Percentiles rank a stretch among this genome's conserved stretches.
phyloP scores from a whole-genome alignment of 495 filamentous ascomycete genomes.

The Lasiosphaeriaceae sp. region DNA sequence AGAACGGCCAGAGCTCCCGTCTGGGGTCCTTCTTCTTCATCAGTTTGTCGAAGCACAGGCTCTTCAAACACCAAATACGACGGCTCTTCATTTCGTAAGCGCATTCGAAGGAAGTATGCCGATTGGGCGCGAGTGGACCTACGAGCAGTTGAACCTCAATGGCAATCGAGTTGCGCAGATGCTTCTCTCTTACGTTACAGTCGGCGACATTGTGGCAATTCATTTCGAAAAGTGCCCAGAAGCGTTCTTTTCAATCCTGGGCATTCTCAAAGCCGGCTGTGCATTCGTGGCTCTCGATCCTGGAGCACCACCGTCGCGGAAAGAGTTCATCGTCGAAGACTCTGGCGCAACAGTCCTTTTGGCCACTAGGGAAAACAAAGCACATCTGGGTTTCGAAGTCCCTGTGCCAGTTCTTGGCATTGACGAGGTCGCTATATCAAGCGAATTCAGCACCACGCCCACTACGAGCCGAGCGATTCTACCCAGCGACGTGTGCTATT shows the following conservation, averaged over 20 bases:
- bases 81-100: constrained; percentile 60
- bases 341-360: constrained; percentile 53
- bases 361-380: constrained; percentile 27
- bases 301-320: constrained; percentile 55
- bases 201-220: constrained; percentile 61
- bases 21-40: constrained; percentile 51
- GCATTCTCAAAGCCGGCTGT: constrained; percentile 77
- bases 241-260: constrained; percentile 73
- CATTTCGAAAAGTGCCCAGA: constrained; percentile 80
- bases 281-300: constrained; percentile 75
- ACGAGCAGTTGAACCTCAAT: constrained; percentile 54
- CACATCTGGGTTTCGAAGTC: constrained; percentile 25
- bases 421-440: constrained; percentile 27
- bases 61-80: constrained; percentile 37
- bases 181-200: constrained; percentile 34
- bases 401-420: constrained; percentile 38
- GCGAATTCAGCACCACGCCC: constrained; percentile 19
- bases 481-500: constrained; percentile 58
- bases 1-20: constrained; percentile 35
- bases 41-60: constrained; percentile 54
- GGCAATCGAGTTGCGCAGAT: constrained; percentile 59
- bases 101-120: constrained; percentile 25
- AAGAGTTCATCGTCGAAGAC: constrained; percentile 63
- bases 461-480: constrained; percentile 22
- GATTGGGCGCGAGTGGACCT: constrained; percentile 53